Evolutionary conservation across 148 eudicot species (phyloP).

Genomic region (Vaccinium vitisidaea): DNA sequence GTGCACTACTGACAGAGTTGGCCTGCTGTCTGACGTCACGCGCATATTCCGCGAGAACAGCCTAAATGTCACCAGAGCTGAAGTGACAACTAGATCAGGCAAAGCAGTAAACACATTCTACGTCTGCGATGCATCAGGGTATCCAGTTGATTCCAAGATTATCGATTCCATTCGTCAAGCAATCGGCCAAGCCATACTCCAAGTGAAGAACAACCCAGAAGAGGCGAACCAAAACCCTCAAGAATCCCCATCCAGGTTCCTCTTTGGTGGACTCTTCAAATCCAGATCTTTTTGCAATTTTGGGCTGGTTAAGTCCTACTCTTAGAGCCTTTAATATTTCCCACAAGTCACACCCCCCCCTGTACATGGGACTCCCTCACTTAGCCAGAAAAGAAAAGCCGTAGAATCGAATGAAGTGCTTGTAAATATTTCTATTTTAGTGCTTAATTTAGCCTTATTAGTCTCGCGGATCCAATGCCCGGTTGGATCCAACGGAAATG

Average conservation of each 20-base stretch:
- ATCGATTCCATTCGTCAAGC: conserved; percentile 71
- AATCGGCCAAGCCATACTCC: conserved; percentile 79
- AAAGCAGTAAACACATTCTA: conserved; percentile 84
- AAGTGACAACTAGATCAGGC: conserved; percentile 70
- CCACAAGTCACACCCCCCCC: not conserved
- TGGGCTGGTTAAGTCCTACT: conserved; percentile 78
- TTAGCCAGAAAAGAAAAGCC: not conserved
- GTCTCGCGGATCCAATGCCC: conserved; percentile 18
- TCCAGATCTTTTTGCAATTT: conserved; percentile 83
- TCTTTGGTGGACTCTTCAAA: conserved; percentile 84
- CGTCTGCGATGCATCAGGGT: conserved; percentile 82
- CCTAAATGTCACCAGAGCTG: conserved; percentile 78
- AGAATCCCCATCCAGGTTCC: conserved; percentile 71
- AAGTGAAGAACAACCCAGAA: conserved; percentile 65
- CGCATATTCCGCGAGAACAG: conserved; percentile 91
- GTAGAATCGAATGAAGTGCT: conserved; percentile 1
- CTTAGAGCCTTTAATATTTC: conserved; percentile 24
- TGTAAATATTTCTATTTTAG: conserved; percentile 18
- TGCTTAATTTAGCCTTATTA: not conserved
- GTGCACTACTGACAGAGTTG: conserved; percentile 81
- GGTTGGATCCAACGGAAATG: conserved; percentile 15
- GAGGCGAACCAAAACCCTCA: conserved; percentile 51
- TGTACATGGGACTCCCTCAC: conserved; percentile 9
- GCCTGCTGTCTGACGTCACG: conserved; percentile 74
- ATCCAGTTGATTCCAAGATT: conserved; percentile 75